These are phyloP conservation scores for Piper betle DNA, from an alignment of 164 flowering plant species.

Conservation along the genomic window DNA sequence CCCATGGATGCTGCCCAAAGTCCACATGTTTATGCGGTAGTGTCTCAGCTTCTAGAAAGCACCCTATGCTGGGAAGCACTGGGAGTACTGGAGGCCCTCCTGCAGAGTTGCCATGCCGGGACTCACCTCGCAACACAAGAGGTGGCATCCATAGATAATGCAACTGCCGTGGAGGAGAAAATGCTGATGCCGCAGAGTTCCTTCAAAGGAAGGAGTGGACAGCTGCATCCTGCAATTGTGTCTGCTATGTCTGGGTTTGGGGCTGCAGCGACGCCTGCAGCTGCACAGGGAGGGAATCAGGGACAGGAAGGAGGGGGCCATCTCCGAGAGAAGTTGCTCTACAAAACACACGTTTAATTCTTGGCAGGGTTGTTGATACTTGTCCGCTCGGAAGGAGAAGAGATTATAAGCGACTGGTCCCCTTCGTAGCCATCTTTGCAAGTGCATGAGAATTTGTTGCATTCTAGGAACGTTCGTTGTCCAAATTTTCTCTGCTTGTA, in stretches of 20 bases:
- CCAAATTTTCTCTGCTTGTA: no score
- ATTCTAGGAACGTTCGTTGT: no score
- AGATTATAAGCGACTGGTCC: slow-evolving; percentile 79
- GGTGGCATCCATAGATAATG: slow-evolving; percentile 50
- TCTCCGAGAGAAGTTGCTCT: slow-evolving; percentile 65
- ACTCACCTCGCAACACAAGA: slow-evolving; percentile 36
- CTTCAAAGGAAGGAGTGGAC: slow-evolving; percentile 91
- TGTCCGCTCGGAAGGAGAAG: slow-evolving; percentile 82
- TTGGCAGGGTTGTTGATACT: slow-evolving; percentile 80
- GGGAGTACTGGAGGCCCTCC: slow-evolving; percentile 86
- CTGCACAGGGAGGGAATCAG: slow-evolving; percentile 23
- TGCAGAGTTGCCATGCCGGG: slow-evolving; percentile 78
- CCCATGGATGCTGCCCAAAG: slow-evolving; percentile 96
- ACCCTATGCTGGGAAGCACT: slow-evolving; percentile 94
- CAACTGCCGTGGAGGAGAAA: slow-evolving; percentile 49
- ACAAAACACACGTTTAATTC: slow-evolving; percentile 79
- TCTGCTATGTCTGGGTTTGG: slow-evolving; percentile 31
- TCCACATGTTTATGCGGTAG: slow-evolving; percentile 93
- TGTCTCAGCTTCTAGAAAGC: slow-evolving; percentile 94
- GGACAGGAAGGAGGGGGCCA: slow-evolving; percentile 49
- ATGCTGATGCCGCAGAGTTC: slow-evolving; percentile 61
- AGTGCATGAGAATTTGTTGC: slow-evolving; percentile 9
- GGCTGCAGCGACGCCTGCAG: slow-evolving; percentile 7
- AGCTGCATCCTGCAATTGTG: slow-evolving; percentile 37
- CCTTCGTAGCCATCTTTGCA: slow-evolving; percentile 62